These are phyloP conservation scores for Botrytis fabae DNA, from an alignment of 2,329 filamentous ascomycete genomes.

Conservation along the genomic window DNA sequence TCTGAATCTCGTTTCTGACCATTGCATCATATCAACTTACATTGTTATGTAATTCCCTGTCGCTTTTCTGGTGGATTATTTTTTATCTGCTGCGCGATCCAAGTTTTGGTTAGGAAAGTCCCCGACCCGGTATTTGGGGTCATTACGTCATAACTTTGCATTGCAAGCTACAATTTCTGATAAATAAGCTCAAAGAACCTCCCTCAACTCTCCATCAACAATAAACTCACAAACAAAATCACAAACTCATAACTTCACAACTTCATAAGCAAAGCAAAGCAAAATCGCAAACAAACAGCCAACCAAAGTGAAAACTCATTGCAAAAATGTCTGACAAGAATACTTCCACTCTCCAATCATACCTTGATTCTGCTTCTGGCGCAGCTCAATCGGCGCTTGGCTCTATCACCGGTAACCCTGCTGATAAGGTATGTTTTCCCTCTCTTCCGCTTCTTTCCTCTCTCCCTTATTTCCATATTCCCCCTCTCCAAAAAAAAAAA, in stretches of 20 bases:
- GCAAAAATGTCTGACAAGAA: constrained; percentile 53
- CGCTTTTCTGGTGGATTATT: not conserved
- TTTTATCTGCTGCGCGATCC: not conserved
- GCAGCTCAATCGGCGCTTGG: constrained; percentile 72
- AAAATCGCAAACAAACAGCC: constrained; percentile 7
- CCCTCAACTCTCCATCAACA: not conserved
- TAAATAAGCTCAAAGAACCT: not conserved
- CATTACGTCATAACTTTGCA: not conserved
- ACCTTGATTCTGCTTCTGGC: constrained; percentile 71
- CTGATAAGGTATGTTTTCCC: constrained; percentile 56
- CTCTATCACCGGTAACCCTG: constrained; percentile 68
- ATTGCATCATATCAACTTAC: no score
- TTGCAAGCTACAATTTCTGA: not conserved
- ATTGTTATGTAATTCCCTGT: no score
- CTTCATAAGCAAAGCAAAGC: no score
- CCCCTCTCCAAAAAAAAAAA: no score
- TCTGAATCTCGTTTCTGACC: no score
- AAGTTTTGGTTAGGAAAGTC: not conserved
- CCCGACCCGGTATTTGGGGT: not conserved
- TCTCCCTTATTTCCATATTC: not conserved
- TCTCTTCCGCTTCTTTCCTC: not conserved
- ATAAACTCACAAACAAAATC: not conserved
- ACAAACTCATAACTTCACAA: no score
- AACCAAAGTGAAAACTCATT: constrained; percentile 16
- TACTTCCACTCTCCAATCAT: constrained; percentile 74